phyloP scores from a whole-genome alignment of 192 early-diverging fungal species.

The Umbelopsis vinacea region DNA sequence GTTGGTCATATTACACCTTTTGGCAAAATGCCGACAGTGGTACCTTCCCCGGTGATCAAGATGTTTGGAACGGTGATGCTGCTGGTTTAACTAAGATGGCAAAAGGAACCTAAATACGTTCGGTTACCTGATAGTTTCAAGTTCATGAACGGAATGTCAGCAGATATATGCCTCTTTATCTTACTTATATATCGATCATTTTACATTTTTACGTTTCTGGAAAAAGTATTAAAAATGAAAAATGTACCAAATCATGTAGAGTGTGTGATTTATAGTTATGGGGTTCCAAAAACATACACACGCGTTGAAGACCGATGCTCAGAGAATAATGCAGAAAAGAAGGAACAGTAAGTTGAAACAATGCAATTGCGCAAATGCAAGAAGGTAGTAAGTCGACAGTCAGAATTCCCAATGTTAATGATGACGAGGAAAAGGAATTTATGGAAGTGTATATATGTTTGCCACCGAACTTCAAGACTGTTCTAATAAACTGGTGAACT shows the following conservation, averaged over 20 bases:
- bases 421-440: conserved; percentile 56
- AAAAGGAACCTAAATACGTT: background rate
- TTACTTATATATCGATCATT: no score
- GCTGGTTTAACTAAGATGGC: conserved; percentile 24
- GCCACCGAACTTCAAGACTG: conserved; percentile 73
- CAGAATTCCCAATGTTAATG: conserved; percentile 59
- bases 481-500: conserved; percentile 77
- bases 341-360: conserved; percentile 55
- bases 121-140: no score
- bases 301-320: conserved; percentile 79
- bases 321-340: conserved; percentile 58
- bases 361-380: conserved; percentile 73
- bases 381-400: conserved; percentile 74
- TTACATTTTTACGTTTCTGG: no score
- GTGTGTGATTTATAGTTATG: no score
- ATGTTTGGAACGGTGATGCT: conserved; percentile 27
- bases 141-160: no score
- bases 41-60: conserved; percentile 28
- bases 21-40: conserved; percentile 38
- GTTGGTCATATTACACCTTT: conserved; percentile 26
- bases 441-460: conserved; percentile 74
- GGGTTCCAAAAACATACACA: conserved; percentile 22
- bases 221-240: no score
- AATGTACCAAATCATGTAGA: no score
- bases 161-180: no score